phyloP scores from a whole-genome alignment of 2,329 filamentous ascomycete species.

The Aspergillus sp. region DNA sequence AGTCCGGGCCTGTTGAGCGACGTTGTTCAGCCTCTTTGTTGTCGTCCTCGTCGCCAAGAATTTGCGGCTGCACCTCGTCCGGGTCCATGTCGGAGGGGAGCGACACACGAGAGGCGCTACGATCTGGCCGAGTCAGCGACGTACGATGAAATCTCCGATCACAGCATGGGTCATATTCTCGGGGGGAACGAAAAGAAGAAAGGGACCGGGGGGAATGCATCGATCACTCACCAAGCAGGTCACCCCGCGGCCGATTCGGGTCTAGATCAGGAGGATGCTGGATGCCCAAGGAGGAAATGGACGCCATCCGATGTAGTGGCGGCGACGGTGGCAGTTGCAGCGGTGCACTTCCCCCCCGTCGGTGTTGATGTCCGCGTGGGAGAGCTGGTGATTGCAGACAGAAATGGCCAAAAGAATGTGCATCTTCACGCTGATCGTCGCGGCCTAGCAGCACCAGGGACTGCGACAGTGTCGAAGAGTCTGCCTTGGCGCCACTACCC shows the following conservation, averaged over 20 bases:
- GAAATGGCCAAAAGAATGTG: no score
- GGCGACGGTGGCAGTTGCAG: conserved; percentile 2
- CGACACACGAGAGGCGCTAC: conserved; percentile 12
- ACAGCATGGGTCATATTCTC: no score
- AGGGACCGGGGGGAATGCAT: neutral
- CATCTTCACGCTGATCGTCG: no score
- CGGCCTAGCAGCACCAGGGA: neutral
- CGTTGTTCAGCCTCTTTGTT: conserved; percentile 8
- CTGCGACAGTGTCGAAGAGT: neutral
- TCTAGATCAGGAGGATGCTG: conserved; percentile 8
- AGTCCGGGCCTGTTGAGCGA: neutral
- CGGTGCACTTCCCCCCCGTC: conserved; percentile 4
- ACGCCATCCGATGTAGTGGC: conserved; percentile 12
- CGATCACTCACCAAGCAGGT: conserved; percentile 14
- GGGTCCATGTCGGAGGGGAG: conserved; percentile 8
- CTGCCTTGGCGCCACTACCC: neutral
- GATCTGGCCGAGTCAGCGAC: conserved; percentile 3
- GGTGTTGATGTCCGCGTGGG: neutral
- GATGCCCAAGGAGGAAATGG: conserved; percentile 25
- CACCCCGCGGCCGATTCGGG: conserved; percentile 9
- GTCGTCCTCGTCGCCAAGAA: conserved; percentile 8
- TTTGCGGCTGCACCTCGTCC: conserved; percentile 7
- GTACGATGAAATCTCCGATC: no score
- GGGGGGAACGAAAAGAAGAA: neutral
- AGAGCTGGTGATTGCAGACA: no score